These are phyloP conservation scores for Endocarpon pusillum DNA, from an alignment of 495 filamentous ascomycete genomes.

Conservation along the genomic window DNA sequence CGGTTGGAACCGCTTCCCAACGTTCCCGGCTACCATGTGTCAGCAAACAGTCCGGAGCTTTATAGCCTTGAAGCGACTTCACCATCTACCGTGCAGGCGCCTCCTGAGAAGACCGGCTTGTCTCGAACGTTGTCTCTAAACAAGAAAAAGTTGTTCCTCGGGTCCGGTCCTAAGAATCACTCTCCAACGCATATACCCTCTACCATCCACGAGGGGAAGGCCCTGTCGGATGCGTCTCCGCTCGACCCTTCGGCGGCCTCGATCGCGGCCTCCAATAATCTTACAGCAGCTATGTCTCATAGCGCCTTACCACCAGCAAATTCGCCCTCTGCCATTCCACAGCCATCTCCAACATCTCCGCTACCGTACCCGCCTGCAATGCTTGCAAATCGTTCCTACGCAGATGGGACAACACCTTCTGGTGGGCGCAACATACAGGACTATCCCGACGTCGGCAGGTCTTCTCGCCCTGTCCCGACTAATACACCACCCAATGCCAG, in stretches of 20 bases:
- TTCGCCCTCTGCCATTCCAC: slow-evolving; percentile 14
- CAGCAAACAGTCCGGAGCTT: slow-evolving; percentile 15
- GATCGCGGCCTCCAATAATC: slow-evolving; percentile 56
- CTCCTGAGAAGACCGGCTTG: slow-evolving; percentile 23
- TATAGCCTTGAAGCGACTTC: slow-evolving; percentile 26
- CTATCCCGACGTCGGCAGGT: slow-evolving; percentile 25
- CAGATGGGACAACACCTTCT: slow-evolving; percentile 14
- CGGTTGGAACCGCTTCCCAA: slow-evolving; percentile 69
- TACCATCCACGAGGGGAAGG: slow-evolving; percentile 29
- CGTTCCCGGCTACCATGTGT: slow-evolving; percentile 9
- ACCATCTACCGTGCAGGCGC: slow-evolving; percentile 18
- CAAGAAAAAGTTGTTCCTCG: slow-evolving; percentile 78
- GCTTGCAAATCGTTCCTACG: slow-evolving; percentile 31
- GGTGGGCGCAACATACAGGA: slow-evolving; percentile 23
- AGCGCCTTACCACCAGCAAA: slow-evolving; percentile 10
- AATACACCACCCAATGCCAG: slow-evolving; percentile 18
- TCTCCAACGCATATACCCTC: slow-evolving; percentile 63
- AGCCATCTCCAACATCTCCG: slow-evolving; percentile 76
- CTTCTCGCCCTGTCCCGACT: slow-evolving; percentile 17
- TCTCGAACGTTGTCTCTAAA: slow-evolving; percentile 69
- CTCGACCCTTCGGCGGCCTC: slow-evolving; percentile 49
- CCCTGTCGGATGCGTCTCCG: slow-evolving; percentile 25
- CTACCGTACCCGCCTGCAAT: slow-evolving; percentile 34
- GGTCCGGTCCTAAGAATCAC: slow-evolving; percentile 58
- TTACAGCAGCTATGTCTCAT: slow-evolving; percentile 49